Evolutionary conservation across 345 rosid species (phyloP).

Genomic region (Citropsis articulata): DNA sequence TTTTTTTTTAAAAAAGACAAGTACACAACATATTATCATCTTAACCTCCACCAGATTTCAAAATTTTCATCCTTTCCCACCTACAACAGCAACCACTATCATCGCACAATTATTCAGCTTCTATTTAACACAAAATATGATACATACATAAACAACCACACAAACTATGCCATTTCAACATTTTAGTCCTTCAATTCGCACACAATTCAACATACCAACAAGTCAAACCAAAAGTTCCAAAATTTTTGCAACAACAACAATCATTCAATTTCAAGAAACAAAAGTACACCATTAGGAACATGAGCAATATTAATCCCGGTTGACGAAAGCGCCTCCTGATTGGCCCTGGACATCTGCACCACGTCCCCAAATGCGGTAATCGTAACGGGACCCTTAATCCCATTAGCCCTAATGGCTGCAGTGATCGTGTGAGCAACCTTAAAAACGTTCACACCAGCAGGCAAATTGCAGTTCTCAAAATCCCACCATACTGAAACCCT

Average conservation of each 20-base stretch:
- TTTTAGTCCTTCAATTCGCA: no score
- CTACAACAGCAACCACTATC: not conserved
- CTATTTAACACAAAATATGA: not conserved
- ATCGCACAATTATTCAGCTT: not conserved
- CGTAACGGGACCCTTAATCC: slow-evolving; percentile 78
- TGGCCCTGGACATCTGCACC: slow-evolving; percentile 55
- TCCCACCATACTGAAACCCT: slow-evolving; percentile 95
- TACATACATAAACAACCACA: not conserved
- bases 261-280: not conserved
- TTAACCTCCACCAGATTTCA: not conserved
- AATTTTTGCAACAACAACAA: not conserved
- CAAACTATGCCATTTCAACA: not conserved
- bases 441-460: slow-evolving; percentile 57
- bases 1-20: no score
- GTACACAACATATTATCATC: no score
- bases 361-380: slow-evolving; percentile 85
- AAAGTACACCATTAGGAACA: slow-evolving; percentile 56
- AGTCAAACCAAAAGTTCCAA: not conserved
- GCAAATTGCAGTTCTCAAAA: slow-evolving; percentile 79
- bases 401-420: slow-evolving; percentile 56
- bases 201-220: not conserved
- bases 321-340: slow-evolving; percentile 69
- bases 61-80: not conserved
- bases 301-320: slow-evolving; percentile 76
- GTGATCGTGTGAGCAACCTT: slow-evolving; percentile 54